phyloP scores from a whole-genome alignment of 163 green algal species.

The Chlorella variabilis region DNA sequence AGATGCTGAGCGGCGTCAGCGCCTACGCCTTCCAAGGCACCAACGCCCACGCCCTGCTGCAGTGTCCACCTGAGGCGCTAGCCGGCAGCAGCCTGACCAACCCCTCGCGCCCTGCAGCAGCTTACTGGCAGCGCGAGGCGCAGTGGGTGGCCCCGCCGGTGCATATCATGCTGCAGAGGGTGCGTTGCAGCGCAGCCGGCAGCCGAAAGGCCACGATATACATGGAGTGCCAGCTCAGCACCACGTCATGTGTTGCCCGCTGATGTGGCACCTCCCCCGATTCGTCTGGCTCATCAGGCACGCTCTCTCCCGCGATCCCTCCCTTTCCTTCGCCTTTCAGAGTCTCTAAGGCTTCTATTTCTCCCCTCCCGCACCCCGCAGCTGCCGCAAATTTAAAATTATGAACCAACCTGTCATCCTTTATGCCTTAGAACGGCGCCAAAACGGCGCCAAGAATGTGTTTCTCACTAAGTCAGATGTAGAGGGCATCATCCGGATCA shows the following conservation, averaged over 20 bases:
- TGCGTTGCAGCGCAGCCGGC: neutral
- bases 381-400: too few relatives aligned
- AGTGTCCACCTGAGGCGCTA: neutral
- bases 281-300: too few relatives aligned
- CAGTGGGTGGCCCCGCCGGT: constrained; percentile 38
- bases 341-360: too few relatives aligned
- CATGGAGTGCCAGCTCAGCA: constrained; percentile 35
- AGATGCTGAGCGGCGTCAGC: constrained; percentile 51
- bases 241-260: constrained; percentile 29
- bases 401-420: too few relatives aligned
- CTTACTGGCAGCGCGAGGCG: constrained; percentile 21
- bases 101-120: neutral
- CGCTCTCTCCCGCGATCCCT: too few relatives aligned
- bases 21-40: constrained; percentile 60
- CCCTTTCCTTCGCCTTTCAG: too few relatives aligned
- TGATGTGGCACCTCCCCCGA: too few relatives aligned
- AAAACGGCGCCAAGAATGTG: too few relatives aligned
- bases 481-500: too few relatives aligned
- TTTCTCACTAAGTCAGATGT: too few relatives aligned
- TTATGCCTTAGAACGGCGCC: too few relatives aligned
- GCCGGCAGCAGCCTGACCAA: neutral
- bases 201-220: neutral
- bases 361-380: too few relatives aligned
- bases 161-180: constrained; percentile 37
- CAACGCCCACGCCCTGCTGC: constrained; percentile 56